These are phyloP conservation scores for Wickerhamiella alocasiicola DNA, from an alignment of 805 yeast species.

Conservation along the genomic window DNA sequence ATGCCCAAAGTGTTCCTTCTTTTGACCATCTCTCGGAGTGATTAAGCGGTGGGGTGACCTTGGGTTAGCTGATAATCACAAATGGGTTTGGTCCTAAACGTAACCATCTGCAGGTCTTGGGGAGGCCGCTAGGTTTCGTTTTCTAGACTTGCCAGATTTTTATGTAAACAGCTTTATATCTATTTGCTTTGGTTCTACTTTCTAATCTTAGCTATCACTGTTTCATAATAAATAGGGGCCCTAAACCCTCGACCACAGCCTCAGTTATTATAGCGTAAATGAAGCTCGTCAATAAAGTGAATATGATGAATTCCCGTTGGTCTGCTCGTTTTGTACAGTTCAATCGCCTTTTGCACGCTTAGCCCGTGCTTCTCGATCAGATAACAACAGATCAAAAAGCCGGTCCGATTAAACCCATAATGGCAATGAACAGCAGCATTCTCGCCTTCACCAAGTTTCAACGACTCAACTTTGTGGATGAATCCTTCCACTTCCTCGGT, in stretches of 20 bases:
- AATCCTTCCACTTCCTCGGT: slow-evolving; percentile 45
- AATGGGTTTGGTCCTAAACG: no score
- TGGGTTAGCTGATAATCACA: no score
- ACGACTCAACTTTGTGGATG: slow-evolving; percentile 39
- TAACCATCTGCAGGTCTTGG: no score
- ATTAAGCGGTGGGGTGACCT: no score
- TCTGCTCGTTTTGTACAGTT: slow-evolving; percentile 44
- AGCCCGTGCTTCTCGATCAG: slow-evolving; percentile 48
- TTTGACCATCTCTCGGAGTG: slow-evolving; percentile 8
- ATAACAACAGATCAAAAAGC: slow-evolving; percentile 59
- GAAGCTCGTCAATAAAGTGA: slow-evolving; percentile 61
- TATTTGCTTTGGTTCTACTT: no score
- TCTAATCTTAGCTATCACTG: no score
- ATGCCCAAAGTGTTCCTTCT: slow-evolving; percentile 3
- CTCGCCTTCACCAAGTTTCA: slow-evolving; percentile 26
- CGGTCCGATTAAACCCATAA: slow-evolving; percentile 71
- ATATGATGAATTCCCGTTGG: slow-evolving; percentile 67
- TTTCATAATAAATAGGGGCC: no score
- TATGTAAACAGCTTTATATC: no score
- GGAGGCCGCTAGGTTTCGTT: no score
- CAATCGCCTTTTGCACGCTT: slow-evolving; percentile 50
- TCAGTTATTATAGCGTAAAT: slow-evolving; percentile 39
- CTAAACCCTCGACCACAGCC: no score
- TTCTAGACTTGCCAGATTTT: no score
- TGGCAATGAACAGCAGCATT: slow-evolving; percentile 63